Evolutionary conservation across 805 yeast species (phyloP), one percentile per base, ranked within the genome.

Genomic region (Hanseniaspora nectarophila): DNA sequence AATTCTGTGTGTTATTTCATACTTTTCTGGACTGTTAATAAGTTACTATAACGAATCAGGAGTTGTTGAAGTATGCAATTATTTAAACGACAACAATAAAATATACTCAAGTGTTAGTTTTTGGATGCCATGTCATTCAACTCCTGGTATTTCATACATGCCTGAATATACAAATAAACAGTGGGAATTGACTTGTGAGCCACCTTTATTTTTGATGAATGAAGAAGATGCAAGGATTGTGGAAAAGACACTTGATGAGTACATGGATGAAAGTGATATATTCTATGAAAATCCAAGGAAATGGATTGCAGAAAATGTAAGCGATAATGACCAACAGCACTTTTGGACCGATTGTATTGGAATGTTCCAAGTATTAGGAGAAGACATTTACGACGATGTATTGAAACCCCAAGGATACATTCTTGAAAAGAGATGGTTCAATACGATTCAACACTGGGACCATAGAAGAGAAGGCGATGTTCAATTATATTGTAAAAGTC

Each of bases 121-220:
- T 58, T 65, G 92, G 15, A 87, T 89, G 62, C 98, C 99, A 0
- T 92, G 99, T 60, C 99, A 92, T 65, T 89, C 97, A 0, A 90
- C 97, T 0, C 99, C 98, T 2, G 85, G 92, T 80, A 95, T 87
- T 61, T 77, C 92, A 24, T 80, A 83, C 62, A 66, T 92, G 38
- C 95, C 89, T 61, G 67, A 84, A 21, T 63, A 69, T 9, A 73
- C 71, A 26, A 61, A 75, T 4, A 58, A 63, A 0, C 55, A 80
- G 1, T 85, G 95, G 95, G 81, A 82, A 51, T 69, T 92, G 38
- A 78, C 95, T 0, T 92, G 99, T 65, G 94, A 87, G 54, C 99
- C 99, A 0, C 97, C 98, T 1, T 63, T 70, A 24, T 67, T 68
- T 58, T 54, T 71, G 8, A 42, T 71, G 23, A 57, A 60, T 18